Conservation (phyloP, 2,329 filamentous ascomycete genomes). For the Aureobasidium uvarum region DNA sequence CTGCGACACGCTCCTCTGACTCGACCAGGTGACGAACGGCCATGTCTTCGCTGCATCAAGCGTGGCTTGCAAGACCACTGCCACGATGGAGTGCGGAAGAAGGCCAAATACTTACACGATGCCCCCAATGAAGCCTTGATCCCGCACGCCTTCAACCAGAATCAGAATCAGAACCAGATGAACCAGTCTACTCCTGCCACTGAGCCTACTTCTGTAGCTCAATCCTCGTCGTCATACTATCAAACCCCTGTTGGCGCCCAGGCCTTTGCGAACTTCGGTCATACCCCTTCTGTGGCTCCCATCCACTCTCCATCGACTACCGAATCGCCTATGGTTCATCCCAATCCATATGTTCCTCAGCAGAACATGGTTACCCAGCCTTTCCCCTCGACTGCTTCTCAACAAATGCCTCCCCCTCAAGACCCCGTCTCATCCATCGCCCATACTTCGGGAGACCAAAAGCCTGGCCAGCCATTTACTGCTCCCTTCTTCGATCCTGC, state of each 20-base stretch:
- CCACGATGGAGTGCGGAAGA: conserved; percentile 95
- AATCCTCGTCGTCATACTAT: conserved; percentile 32
- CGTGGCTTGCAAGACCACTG: conserved; percentile 86
- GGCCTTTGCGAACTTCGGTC: conserved; percentile 26
- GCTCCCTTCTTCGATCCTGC: conserved; percentile 77
- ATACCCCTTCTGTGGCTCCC: conserved; percentile 28
- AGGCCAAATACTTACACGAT: conserved; percentile 98
- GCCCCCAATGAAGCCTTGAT: conserved; percentile 84
- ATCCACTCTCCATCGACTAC: conserved; percentile 46
- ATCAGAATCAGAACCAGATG: neutral
- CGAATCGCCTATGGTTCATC: conserved; percentile 45
- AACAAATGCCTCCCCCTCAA: conserved; percentile 49
- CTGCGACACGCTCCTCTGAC: neutral
- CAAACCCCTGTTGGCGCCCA: conserved; percentile 17
- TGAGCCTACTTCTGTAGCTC: conserved; percentile 24
- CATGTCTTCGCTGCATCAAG: conserved; percentile 91
- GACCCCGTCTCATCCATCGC: conserved; percentile 50
- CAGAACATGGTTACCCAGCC: conserved; percentile 19
- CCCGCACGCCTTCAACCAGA: conserved; percentile 56
- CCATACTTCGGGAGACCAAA: conserved; percentile 43
- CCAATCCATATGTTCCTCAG: conserved; percentile 52
- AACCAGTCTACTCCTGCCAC: neutral
- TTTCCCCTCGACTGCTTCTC: conserved; percentile 41
- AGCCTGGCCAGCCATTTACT: conserved; percentile 49
- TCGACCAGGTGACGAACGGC: conserved; percentile 76